Evolutionary conservation across 331 rosid species (phyloP).

Genomic region (Ulmus americana): DNA sequence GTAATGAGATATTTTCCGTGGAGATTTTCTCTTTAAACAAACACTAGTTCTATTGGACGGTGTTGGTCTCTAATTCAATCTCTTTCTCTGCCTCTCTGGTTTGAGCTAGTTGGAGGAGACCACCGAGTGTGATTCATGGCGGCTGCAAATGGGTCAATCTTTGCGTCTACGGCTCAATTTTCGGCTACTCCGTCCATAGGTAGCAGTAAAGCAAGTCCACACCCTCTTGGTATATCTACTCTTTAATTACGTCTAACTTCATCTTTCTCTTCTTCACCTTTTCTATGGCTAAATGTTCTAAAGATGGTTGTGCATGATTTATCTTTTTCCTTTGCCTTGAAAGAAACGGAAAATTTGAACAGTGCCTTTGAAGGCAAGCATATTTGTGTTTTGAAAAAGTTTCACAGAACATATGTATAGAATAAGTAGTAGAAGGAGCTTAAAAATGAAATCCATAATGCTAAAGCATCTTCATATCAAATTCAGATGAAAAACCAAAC

Average conservation of each 20-base stretch:
- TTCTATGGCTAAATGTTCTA: not conserved
- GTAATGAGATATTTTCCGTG: constrained; percentile 21
- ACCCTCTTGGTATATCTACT: constrained; percentile 47
- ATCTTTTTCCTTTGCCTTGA: not conserved
- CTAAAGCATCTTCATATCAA: not conserved
- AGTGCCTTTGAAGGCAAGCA: constrained; percentile 1
- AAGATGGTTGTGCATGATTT: no score
- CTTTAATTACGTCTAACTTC: not conserved
- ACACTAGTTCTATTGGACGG: not conserved
- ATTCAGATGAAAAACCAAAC: not conserved
- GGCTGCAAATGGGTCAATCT: constrained; percentile 48
- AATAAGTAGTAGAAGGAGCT: not conserved
- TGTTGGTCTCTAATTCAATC: constrained; percentile 4
- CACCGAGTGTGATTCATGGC: constrained; percentile 48
- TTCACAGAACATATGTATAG: not conserved
- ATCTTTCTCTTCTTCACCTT: not conserved
- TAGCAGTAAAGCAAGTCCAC: constrained; percentile 20
- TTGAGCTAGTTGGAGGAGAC: not conserved
- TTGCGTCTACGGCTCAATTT: constrained; percentile 45
- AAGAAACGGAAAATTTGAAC: not conserved
- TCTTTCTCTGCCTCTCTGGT: not conserved
- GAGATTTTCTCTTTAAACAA: not conserved
- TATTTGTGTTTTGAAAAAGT: not conserved
- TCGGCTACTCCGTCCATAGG: constrained; percentile 28
- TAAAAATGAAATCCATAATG: not conserved